Conservation (phyloP, 352 stramenopile genomes). For the Phytopythium delawarense region DNA sequence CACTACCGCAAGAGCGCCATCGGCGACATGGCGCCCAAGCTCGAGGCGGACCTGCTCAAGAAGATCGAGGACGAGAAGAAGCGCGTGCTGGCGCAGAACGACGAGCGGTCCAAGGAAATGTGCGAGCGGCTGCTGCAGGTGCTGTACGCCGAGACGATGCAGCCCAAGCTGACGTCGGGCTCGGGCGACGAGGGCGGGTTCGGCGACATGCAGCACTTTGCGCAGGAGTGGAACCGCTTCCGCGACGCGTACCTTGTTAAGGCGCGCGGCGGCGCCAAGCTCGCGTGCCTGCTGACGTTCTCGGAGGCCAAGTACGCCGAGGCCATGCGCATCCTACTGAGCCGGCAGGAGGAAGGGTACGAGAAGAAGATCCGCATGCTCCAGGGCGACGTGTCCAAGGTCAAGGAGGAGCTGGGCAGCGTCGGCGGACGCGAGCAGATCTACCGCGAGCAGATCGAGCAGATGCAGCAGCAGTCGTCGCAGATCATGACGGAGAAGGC, state of each 20-base stretch:
- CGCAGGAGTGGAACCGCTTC: conserved; percentile 64
- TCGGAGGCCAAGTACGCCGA: conserved; percentile 79
- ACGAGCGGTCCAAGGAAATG: conserved; percentile 61
- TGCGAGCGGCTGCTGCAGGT: conserved; percentile 77
- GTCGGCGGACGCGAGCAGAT: conserved; percentile 78
- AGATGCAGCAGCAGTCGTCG: conserved; percentile 74
- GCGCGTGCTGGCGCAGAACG: conserved; percentile 38
- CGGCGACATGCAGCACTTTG: conserved; percentile 79
- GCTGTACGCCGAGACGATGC: conserved; percentile 78
- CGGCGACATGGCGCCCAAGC: conserved; percentile 58
- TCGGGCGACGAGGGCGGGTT: conserved; percentile 52
- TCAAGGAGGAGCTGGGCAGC: conserved; percentile 81
- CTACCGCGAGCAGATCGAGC: conserved; percentile 85
- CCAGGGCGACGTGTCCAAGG: conserved; percentile 65
- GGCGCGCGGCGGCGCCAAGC: conserved; percentile 64
- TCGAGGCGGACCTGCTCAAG: conserved; percentile 56
- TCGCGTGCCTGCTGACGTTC: conserved; percentile 71
- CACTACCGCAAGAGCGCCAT: conserved; percentile 65
- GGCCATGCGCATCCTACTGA: conserved; percentile 79
- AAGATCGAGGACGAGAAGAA: conserved; percentile 73
- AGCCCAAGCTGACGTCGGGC: conserved; percentile 59
- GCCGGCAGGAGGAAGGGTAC: conserved; percentile 78
- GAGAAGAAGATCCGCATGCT: conserved; percentile 81
- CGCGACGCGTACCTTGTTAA: conserved; percentile 70
- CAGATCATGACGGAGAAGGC: conserved; percentile 76